Conservation (phyloP, 2,329 filamentous ascomycete genomes). For the Ascochyta fabae region DNA sequence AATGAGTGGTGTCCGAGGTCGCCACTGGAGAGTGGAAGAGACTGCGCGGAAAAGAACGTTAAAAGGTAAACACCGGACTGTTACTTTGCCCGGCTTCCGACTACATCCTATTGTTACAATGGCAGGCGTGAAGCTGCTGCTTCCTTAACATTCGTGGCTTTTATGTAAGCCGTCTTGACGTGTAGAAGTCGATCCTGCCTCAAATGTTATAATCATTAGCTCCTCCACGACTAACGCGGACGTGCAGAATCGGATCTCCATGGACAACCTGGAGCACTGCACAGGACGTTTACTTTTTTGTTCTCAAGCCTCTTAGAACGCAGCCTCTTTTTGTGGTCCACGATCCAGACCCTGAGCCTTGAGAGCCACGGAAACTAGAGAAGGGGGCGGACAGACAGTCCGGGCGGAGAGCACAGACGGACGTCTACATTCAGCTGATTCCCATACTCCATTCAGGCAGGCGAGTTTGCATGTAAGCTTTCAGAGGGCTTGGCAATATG, state of each 20-base stretch:
- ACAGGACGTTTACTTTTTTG: not conserved
- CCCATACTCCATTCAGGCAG: not conserved
- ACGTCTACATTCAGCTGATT: not conserved
- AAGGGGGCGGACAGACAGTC: not conserved
- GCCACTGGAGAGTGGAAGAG: no score
- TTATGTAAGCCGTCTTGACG: no score
- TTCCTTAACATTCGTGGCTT: no score
- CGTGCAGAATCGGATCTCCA: not conserved
- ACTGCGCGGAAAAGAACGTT: no score
- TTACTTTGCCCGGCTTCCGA: no score
- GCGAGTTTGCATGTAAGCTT: not conserved
- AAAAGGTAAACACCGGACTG: no score
- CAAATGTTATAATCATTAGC: not conserved
- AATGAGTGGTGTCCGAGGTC: no score
- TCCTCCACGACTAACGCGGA: not conserved
- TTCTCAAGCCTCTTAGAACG: no score
- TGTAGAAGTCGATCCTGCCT: no score
- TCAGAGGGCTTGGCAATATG: not conserved
- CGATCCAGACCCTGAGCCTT: slow-evolving; percentile 4
- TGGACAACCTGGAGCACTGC: not conserved
- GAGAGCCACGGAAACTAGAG: slow-evolving; percentile 4
- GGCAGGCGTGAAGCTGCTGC: no score
- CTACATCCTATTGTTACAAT: no score
- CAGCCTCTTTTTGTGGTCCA: not conserved
- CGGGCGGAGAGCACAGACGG: slow-evolving; percentile 5